Evolutionary conservation across 306 rosid genomes (phyloP), one percentile per base, ranked within the genome.

Genomic region (Delonix regia): DNA sequence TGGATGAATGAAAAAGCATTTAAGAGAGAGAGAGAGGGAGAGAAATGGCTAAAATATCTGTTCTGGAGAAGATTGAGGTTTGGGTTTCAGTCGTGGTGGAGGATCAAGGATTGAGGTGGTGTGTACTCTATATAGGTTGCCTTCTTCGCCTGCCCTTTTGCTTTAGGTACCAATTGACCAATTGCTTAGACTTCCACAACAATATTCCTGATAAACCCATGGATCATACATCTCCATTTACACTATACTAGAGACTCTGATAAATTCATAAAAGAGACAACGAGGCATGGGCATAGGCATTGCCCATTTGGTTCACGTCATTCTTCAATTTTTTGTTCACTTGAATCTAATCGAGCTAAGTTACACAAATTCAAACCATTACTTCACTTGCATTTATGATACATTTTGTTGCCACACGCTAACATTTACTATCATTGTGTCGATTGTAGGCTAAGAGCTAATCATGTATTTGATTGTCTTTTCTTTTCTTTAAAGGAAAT

Each of bases 401-500:
- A 21, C 1, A 24, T 25, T 19, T 0, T 21, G 21, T 28, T 4
- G 36, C 48, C 13, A 9, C 3, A 9, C 48, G 9, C 53, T 48
- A 7, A 6, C 34, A 19, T 57, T 15, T 16, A 9, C 10, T 22
- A 45, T 74, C 60, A 74, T 60, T 57, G 28, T 62, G 30, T 12
- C 79, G 0, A 61, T 6, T 36, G 24, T 14, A 16, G 25, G 42
- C 48, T 16, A 4, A 73, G 39, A 56, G 6, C 19, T 16, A 39
- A 22, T 47, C 25, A 47, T 69, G 10, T 18, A 6, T 61, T 60
- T 15, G 0, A 28, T 33, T 22, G 3, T 2, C 69, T 62, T 75
- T 48, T 30, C 79, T 75, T 75, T 62, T 75, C 71, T 51, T 61
- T 9, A 13, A 74, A 75, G 79, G 34, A 60, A 71, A 33, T 27